phyloP scores from a whole-genome alignment of 2,329 filamentous ascomycete genomes.

The Paradendryphiella salina region DNA sequence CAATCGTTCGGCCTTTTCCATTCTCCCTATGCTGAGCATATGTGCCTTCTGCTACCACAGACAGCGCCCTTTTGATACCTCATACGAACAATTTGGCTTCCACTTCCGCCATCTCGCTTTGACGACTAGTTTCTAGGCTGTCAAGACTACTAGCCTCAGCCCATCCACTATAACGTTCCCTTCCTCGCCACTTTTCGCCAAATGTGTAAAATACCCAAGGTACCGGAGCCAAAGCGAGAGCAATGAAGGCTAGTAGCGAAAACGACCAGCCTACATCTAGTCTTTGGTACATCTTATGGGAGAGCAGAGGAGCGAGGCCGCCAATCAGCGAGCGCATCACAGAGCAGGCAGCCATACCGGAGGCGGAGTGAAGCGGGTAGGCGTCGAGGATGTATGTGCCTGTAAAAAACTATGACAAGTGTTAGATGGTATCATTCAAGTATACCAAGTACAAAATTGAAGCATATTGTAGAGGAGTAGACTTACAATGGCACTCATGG shows the following conservation, averaged over 20 bases:
- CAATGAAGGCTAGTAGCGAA: constrained; percentile 56
- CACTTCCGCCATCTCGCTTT: too few species aligned
- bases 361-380: constrained; percentile 46
- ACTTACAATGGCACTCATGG: constrained; percentile 5
- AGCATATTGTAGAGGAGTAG: not conserved
- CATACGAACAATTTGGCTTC: too few species aligned
- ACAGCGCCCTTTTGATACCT: too few species aligned
- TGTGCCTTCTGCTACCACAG: not conserved
- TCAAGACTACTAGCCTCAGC: not conserved
- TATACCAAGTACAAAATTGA: not conserved
- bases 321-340: constrained; percentile 59
- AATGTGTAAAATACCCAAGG: constrained; percentile 50
- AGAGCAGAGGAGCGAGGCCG: constrained; percentile 62
- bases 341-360: constrained; percentile 61
- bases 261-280: constrained; percentile 64
- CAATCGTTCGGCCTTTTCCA: not conserved
- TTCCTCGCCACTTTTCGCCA: constrained; percentile 39
- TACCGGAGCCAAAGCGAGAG: constrained; percentile 49
- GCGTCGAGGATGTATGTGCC: constrained; percentile 65
- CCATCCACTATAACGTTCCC: not conserved
- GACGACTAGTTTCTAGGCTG: too few species aligned
- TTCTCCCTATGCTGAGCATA: not conserved
- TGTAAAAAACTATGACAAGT: constrained; percentile 27
- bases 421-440: not conserved
- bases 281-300: constrained; percentile 59